Conservation (phyloP, 345 rosid genomes). For the Cardamine occulta region DNA sequence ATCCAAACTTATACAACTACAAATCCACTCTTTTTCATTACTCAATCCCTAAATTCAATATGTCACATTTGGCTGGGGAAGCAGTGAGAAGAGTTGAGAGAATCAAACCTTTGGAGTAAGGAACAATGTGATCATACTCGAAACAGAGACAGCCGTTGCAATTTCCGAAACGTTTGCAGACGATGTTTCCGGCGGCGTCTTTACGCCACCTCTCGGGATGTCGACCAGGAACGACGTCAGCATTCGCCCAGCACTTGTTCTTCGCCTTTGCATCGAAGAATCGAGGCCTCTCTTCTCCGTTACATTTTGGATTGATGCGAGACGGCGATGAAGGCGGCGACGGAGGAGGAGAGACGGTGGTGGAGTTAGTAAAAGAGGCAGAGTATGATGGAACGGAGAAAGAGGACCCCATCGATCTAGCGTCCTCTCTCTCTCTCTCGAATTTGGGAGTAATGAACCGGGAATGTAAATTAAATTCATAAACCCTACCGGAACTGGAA, state of each 20-base stretch:
- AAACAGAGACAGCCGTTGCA: slow-evolving; percentile 93
- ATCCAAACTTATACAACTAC: not conserved
- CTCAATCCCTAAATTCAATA: slow-evolving; percentile 9
- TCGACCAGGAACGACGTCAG: slow-evolving; percentile 75
- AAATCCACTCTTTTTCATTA: too few relatives aligned
- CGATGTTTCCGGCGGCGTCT: slow-evolving; percentile 87
- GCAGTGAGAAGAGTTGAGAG: not conserved
- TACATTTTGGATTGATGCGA: slow-evolving; percentile 15
- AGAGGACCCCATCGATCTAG: slow-evolving; percentile 36
- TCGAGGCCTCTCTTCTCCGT: slow-evolving; percentile 66
- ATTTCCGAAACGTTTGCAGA: slow-evolving; percentile 87
- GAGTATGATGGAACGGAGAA: not conserved
- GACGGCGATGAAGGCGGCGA: slow-evolving; percentile 45
- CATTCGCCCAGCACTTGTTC: slow-evolving; percentile 74
- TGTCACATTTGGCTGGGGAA: slow-evolving; percentile 5
- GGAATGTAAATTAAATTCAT: slow-evolving; percentile 8
- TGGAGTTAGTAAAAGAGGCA: slow-evolving; percentile 41
- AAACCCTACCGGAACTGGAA: slow-evolving; percentile 30
- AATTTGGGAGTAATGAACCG: slow-evolving; percentile 12
- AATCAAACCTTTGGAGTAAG: slow-evolving; percentile 82
- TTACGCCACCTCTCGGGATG: slow-evolving; percentile 98
- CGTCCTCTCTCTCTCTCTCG: slow-evolving; percentile 7
- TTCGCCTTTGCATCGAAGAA: slow-evolving; percentile 77
- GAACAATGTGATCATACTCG: slow-evolving; percentile 91
- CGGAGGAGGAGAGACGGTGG: slow-evolving; percentile 5